These are phyloP conservation scores for Amanita thiersii DNA, from an alignment of 768 basidiomycete genomes.

Conservation along the genomic window DNA sequence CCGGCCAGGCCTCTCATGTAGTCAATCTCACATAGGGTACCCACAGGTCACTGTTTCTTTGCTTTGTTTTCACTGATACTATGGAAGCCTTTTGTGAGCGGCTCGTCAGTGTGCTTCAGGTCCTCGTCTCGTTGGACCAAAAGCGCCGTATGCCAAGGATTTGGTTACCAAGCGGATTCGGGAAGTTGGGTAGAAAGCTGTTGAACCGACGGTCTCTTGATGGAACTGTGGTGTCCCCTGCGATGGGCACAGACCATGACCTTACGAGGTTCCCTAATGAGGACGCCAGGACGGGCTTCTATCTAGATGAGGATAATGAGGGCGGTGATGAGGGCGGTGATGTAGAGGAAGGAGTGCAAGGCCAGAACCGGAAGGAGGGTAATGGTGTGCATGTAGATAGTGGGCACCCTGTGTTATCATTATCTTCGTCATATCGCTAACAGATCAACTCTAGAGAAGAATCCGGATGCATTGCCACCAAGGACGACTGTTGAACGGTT, in stretches of 20 bases:
- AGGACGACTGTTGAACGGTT: conserved; percentile 24
- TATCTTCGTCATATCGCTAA: background rate
- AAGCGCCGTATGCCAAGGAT: conserved; percentile 27
- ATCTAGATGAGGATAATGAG: conserved; percentile 8
- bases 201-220: conserved; percentile 19
- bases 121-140: conserved; percentile 24
- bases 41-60: conserved; percentile 32
- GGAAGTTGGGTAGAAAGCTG: conserved; percentile 27
- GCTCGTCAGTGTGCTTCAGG: conserved; percentile 22
- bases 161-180: conserved; percentile 36
- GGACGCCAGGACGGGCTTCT: conserved; percentile 2
- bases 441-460: conserved; percentile 16
- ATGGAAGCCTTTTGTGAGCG: conserved; percentile 32
- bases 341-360: conserved; percentile 13
- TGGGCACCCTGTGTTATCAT: background rate
- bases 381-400: background rate
- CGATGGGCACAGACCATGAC: conserved; percentile 29
- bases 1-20: background rate
- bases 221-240: conserved; percentile 18
- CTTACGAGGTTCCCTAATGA: conserved; percentile 22
- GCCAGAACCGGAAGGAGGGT: conserved; percentile 5
- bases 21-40: background rate
- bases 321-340: conserved; percentile 15
- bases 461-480: conserved; percentile 37
- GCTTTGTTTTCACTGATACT: conserved; percentile 36